Conservation (phyloP, 192 early-diverging fungal genomes). For the Spizellomyces punctatus region DNA sequence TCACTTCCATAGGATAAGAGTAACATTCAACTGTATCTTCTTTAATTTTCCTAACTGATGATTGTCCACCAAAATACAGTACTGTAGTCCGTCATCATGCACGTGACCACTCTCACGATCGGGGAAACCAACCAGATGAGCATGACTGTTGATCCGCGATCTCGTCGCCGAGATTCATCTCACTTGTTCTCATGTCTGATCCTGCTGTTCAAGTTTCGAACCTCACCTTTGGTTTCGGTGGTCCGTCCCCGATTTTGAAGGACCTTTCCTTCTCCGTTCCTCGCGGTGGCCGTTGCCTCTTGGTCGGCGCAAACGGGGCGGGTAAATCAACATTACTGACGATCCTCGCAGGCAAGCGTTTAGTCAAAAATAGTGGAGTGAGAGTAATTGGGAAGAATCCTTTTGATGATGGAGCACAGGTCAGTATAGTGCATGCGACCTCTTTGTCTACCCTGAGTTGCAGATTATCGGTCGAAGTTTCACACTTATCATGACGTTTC, state of each 20-base stretch:
- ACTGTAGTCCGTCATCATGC: too few relatives aligned
- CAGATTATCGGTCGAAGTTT: not conserved
- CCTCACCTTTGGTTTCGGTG: conserved; percentile 65
- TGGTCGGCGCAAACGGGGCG: conserved; percentile 75
- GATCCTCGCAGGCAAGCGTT: conserved; percentile 72
- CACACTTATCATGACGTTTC: conserved; percentile 1
- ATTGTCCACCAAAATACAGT: too few relatives aligned
- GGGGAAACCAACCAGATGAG: too few relatives aligned
- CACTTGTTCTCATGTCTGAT: too few relatives aligned
- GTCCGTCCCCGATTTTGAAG: conserved; percentile 56
- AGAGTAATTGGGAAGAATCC: conserved; percentile 65
- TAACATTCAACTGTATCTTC: too few relatives aligned
- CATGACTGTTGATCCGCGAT: too few relatives aligned
- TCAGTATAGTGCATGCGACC: conserved; percentile 23
- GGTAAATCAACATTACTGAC: conserved; percentile 71
- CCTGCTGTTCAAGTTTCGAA: conserved; percentile 51
- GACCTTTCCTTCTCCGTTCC: conserved; percentile 54
- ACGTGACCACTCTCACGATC: too few relatives aligned
- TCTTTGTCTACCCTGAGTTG: not conserved
- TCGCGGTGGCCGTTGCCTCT: conserved; percentile 62
- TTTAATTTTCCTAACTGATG: too few relatives aligned
- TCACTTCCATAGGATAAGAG: too few relatives aligned
- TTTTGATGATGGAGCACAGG: conserved; percentile 62
- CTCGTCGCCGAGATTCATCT: too few relatives aligned
- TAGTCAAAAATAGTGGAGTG: conserved; percentile 55